Base-by-base conservation (phyloP, 2,329 filamentous ascomycete genomes). In the Trichoderma guizhouense region DNA sequence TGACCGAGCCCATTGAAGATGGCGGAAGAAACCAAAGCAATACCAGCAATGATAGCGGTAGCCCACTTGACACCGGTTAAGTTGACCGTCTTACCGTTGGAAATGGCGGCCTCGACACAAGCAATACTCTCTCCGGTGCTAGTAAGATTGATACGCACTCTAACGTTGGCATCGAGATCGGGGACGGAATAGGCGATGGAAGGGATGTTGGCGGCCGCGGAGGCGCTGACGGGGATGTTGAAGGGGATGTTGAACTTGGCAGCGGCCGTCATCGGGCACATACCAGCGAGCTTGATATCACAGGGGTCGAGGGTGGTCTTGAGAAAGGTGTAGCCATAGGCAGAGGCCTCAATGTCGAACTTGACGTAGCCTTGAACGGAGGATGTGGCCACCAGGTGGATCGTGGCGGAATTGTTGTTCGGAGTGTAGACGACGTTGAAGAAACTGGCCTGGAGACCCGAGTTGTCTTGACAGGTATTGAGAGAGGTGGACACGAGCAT, bases 71-170 rank as follows among this genome's bases (percentile, higher is more conserved):
- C 94, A 73, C 91, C 94, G 73, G 93, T 86, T 76, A 97, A 89
- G 80, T 98, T 91, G 68, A 98, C 95, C 0, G 94, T 97, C 83
- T 97, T 93, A 74, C 93, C 93, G 81, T 98, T 98, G 76, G 94
- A 97, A 65, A 98, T 87, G 74, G 91, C 86, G 62, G 94, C 94
- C 84, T 97, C 92, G 69, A 98, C 90, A 80, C 95, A 98, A 71
- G 95, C 94, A 67, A 97, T 88, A 76, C 87, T 90, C 65, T 87
- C 83, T 67, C 87, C 86, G 7, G 83, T 84, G 58, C 87, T 83
- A 5, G 89, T 91, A 74, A 88, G 86, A 79, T 93, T 95, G 85
- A 98, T 93, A 77, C 90, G 91, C 77, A 98, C 90, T 77, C 88
- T 90, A 64, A 97, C 92, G 66, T 89, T 91, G 73, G 94, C 94